Base-by-base conservation (phyloP, 306 rosid genomes). In the Citrullus colocynthis region DNA sequence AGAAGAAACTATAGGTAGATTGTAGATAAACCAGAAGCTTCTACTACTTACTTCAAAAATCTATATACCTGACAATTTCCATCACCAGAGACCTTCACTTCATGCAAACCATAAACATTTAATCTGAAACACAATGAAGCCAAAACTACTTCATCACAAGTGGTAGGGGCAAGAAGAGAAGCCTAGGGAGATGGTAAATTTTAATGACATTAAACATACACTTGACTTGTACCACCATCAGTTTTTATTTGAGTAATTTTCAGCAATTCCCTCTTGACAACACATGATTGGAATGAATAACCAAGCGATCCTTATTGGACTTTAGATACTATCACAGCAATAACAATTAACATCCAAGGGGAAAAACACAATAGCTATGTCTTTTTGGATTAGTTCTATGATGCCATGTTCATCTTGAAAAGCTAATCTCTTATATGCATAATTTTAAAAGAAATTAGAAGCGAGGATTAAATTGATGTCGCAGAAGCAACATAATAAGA, bases 21-120 rank as follows among this genome's bases (percentile, higher is more conserved):
- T 6, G 49, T 71, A 72, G 34, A 81, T 39, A 64, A 44, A 51
- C 16, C 8, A 67, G 70, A n/a, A 21, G 14, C 37, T 51, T 56
- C 34, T 66, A 20, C 61, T 70, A 7, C 62, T 52, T 75, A 82
- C 60, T 64, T 36, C 15, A 58, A 45, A 61, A 49, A 54, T n/a
- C 76, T 48, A 77, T 67, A 58, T 83, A 91, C 98, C 96, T 90
- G 98, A 78, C 98, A 94, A 81, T 90, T 94, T 75, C 97, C 98
- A 81, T 94, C 97, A 32, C 96, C 97, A 58, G 98, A 89, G 79
- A 92, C 95, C 86, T 87, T 90, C 66, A 92, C 92, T 89, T 94
- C 97, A 67, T 81, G 86, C 51, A 92, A 89, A 83, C 97, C 89
- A 76, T 88, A 87, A 67, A 88, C 80, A 73, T 82, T 82, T 78